Conservation (phyloP, 495 filamentous ascomycete genomes). For the Staphylotrichum longicolle region DNA sequence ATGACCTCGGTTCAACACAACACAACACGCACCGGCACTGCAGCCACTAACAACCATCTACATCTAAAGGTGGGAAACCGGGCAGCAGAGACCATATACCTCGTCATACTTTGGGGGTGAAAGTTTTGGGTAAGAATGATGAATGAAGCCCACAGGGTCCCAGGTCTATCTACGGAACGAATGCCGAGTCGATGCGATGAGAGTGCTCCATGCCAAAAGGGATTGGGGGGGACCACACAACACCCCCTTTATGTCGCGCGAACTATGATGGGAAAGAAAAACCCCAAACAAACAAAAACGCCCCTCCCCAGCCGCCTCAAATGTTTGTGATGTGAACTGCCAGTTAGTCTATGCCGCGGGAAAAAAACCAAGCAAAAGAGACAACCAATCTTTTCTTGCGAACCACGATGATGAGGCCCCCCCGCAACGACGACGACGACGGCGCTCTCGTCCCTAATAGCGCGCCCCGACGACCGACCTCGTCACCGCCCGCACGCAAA, state of each 20-base stretch:
- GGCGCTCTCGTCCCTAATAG: not conserved
- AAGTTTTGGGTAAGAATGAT: not conserved
- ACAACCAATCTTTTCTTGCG: constrained; percentile 16
- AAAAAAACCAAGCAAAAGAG: constrained; percentile 1
- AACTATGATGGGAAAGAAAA: constrained; percentile 13
- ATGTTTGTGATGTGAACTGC: constrained; percentile 18
- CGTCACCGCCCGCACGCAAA: constrained; percentile 26
- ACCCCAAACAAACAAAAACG: constrained; percentile 11
- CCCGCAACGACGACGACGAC: too few relatives aligned
- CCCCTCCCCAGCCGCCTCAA: constrained; percentile 11
- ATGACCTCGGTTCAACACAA: not conserved
- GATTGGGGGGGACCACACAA: not conserved
- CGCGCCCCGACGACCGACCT: constrained; percentile 8
- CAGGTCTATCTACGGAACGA: constrained; percentile 6
- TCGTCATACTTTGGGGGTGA: not conserved
- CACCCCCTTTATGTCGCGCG: not conserved
- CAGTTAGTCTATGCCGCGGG: constrained; percentile 14
- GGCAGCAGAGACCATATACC: not conserved
- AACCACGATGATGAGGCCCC: too few relatives aligned
- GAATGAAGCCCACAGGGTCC: not conserved
- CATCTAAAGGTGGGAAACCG: not conserved
- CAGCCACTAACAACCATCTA: not conserved
- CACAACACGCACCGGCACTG: not conserved
- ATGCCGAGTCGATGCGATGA: constrained; percentile 12
- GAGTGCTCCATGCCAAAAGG: constrained; percentile 1